phyloP scores from a whole-genome alignment of 2,329 filamentous ascomycete genomes.

The Fusarium ramigenum region DNA sequence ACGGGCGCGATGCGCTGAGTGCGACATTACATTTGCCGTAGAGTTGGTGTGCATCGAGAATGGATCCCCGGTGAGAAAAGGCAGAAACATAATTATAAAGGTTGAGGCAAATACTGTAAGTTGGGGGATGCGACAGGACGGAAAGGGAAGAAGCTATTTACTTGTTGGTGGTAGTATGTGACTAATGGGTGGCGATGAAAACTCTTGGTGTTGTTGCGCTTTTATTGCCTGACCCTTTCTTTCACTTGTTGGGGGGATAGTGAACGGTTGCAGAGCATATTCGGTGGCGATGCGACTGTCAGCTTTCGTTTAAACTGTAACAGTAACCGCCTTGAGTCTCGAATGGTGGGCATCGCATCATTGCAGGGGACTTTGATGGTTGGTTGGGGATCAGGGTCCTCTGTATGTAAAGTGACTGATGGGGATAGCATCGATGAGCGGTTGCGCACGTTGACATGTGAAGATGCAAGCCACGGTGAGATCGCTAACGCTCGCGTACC shows the following conservation, averaged over 20 bases:
- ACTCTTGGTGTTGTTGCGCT: conserved; percentile 20
- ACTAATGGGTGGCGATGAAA: conserved; percentile 28
- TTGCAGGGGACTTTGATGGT: conserved; percentile 14
- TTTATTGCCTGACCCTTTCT: background rate
- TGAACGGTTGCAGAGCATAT: background rate
- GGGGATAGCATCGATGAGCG: background rate
- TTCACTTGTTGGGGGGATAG: conserved; percentile 1
- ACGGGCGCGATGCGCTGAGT: background rate
- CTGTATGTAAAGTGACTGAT: background rate
- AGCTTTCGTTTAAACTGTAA: background rate
- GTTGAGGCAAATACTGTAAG: background rate
- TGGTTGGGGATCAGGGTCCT: conserved; percentile 21
- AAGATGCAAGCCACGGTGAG: conserved; percentile 6
- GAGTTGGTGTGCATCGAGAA: conserved; percentile 8
- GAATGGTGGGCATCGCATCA: conserved; percentile 12
- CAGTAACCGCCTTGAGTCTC: background rate
- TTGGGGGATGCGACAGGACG: conserved; percentile 7
- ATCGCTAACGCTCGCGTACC: conserved; percentile 20
- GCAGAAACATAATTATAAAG: background rate
- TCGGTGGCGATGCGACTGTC: conserved; percentile 15
- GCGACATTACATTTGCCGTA: background rate
- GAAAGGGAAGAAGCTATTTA: conserved; percentile 21
- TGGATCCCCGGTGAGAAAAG: background rate
- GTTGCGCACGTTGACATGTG: conserved; percentile 14
- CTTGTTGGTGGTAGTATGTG: conserved; percentile 6